Evolutionary conservation across 2,329 filamentous ascomycete genomes (phyloP), one percentile per base, ranked within the genome.

Genomic region (Clarireedia homoeocarpa): DNA sequence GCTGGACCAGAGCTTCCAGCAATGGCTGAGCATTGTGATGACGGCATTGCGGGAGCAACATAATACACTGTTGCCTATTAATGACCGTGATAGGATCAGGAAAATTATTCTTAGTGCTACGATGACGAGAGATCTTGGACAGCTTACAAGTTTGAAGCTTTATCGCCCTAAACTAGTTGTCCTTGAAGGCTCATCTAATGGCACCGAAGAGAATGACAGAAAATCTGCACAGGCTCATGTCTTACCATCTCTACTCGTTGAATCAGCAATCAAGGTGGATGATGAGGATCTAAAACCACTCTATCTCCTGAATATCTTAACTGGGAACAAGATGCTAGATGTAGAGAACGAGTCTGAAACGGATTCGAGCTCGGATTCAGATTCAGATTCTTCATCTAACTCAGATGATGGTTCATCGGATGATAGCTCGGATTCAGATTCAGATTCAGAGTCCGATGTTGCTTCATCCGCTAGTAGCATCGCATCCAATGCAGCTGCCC

Each of bases 101-200:
- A 97, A 96, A 71, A 78, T 96, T 17, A 80, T 97, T 52, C 78
- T 96, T 3, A 96, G 90, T 69, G 94, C 92, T 5, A 96, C 92
- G 0, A 90, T 97, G 83, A 95, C 91, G 1, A 81, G 84, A 56
- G 91, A 97, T 66, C 75, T 96, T 48, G 88, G 87, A 38, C 85
- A 94, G 58, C 74, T 97, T 20, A 86, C 82, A 55, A 85, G 83
- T 0, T 71, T 97, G 39, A 86, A 81, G 58, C 75, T 97, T 30
- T 76, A 78, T 27, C 78, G 88, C 52, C 92, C 94, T 3, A 86
- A 81, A 58, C 74, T 96, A 48, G 79, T 96, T 0, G 80, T 90
- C 0, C 78, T 96, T 14, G 86, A 91, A 59, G 82, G 64, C 2
- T 68, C 66, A 24, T 55, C 59, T 0, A 62, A 63, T 51, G 67